Evolutionary conservation across 164 flowering plant genomes (phyloP).

Genomic region (Stephania cephalantha): DNA sequence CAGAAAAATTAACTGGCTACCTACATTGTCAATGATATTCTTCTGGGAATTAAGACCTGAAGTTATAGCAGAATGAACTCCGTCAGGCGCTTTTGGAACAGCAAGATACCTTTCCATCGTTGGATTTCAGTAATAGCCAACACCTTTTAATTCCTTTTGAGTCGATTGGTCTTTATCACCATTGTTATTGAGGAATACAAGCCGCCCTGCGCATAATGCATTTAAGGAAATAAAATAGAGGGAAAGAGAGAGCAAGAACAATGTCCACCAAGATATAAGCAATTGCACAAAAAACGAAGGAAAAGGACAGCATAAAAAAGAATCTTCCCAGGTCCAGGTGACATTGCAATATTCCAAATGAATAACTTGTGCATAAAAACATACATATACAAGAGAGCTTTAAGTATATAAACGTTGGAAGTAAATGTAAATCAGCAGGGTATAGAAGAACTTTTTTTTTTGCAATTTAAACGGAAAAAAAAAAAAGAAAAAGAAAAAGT

Average conservation of each 20-base stretch:
- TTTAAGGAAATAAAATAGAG: not conserved
- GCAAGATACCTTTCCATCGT: too few species aligned
- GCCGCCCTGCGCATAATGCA: constrained; percentile 44
- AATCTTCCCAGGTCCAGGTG: not conserved
- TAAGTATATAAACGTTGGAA: too few species aligned
- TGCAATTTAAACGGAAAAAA: too few species aligned
- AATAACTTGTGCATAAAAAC: too few species aligned
- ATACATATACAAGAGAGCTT: too few species aligned
- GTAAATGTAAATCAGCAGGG: too few species aligned
- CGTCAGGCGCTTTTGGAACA: not conserved
- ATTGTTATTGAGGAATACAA: constrained; percentile 54
- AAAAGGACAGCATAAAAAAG: too few species aligned
- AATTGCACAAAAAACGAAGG: not conserved
- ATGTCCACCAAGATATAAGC: not conserved
- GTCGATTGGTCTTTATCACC: constrained; percentile 24
- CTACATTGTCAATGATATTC: not conserved
- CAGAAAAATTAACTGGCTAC: not conserved
- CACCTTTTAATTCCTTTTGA: constrained; percentile 31
- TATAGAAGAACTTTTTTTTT: too few species aligned
- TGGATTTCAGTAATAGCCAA: constrained; percentile 50
- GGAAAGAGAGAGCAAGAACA: too few species aligned
- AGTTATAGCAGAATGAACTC: not conserved
- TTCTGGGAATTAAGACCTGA: not conserved
- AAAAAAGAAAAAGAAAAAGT: too few species aligned
- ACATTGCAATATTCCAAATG: too few species aligned